phyloP scores from a whole-genome alignment of 345 rosid genomes.

The Heritiera fomes region DNA sequence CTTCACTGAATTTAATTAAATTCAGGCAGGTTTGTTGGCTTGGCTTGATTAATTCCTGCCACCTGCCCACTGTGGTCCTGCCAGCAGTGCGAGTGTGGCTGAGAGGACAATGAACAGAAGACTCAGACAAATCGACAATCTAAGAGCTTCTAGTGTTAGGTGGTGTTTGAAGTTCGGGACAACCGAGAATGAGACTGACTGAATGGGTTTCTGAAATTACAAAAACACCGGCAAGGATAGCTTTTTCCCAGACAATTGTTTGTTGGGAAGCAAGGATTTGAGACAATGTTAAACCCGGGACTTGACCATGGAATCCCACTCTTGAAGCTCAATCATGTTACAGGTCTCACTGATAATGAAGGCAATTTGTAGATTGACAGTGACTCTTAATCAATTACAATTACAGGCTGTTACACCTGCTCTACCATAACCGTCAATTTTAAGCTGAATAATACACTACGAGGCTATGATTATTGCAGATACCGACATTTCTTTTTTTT shows the following conservation, averaged over 20 bases:
- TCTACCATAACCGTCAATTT: too few species aligned
- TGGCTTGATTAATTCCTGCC: neutral
- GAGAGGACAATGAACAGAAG: neutral
- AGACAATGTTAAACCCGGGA: neutral
- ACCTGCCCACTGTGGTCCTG: constrained; percentile 10
- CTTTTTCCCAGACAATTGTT: neutral
- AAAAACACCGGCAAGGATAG: neutral
- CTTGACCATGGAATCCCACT: neutral
- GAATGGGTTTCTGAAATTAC: neutral
- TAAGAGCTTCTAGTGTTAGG: neutral
- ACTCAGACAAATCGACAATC: neutral
- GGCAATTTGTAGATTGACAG: neutral
- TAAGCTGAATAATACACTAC: too few species aligned
- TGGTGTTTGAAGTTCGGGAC: constrained; percentile 7
- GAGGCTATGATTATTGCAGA: neutral
- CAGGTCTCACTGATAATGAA: neutral
- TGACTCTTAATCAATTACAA: neutral
- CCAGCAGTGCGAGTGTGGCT: neutral
- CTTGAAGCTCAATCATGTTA: neutral
- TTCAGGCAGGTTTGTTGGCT: neutral
- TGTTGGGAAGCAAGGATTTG: neutral
- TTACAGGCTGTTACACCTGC: neutral
- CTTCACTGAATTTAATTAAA: neutral
- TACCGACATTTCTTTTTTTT: too few species aligned
- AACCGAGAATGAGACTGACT: neutral